These are phyloP conservation scores for Nicotiana attenuata DNA, from an alignment of 257 asterid species.

Conservation along the genomic window DNA sequence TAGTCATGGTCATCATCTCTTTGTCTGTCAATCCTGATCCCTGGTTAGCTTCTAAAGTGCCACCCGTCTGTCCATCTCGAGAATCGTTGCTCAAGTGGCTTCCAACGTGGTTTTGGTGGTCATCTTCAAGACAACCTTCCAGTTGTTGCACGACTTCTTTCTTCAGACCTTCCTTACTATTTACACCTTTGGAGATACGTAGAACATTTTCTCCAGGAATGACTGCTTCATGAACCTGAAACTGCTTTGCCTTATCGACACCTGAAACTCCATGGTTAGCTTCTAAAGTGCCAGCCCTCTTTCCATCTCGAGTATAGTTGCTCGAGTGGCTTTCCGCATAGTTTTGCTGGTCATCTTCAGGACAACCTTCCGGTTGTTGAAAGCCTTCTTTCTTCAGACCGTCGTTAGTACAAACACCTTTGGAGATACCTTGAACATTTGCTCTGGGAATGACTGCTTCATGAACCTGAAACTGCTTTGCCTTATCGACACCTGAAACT, in stretches of 20 bases:
- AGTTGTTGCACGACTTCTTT: neutral
- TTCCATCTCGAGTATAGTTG: neutral
- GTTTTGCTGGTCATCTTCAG: neutral
- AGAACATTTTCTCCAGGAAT: neutral
- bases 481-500: neutral
- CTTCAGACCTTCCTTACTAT: neutral
- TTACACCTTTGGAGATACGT: neutral
- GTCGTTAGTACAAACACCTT: neutral
- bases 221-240: neutral
- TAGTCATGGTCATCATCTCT: neutral
- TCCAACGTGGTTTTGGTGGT: neutral
- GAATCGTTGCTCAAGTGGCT: constrained; percentile 5
- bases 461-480: neutral
- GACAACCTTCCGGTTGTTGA: neutral
- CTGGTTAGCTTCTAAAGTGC: neutral
- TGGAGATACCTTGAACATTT: neutral
- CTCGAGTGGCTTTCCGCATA: neutral
- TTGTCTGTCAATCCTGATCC: neutral
- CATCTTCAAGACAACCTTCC: neutral
- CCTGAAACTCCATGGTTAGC: neutral
- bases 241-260: neutral
- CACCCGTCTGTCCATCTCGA: neutral
- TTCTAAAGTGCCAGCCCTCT: neutral
- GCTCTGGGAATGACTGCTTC: neutral
- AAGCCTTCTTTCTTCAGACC: neutral